Conservation (phyloP, 2,329 filamentous ascomycete species). For the Diaporthe amygdali region DNA sequence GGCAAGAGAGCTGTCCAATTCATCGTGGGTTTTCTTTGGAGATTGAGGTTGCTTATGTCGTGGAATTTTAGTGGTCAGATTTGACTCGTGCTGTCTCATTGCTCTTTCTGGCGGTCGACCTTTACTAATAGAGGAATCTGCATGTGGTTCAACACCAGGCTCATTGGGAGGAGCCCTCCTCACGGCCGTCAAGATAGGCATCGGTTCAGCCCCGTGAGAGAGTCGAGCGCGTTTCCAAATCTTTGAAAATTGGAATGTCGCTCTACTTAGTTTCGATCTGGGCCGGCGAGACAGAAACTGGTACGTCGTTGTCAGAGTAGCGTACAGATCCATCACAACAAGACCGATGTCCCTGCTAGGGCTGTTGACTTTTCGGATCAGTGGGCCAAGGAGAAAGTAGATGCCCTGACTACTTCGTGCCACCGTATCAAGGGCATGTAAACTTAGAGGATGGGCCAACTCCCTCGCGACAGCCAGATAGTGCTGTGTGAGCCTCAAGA, state of each 20-base stretch:
- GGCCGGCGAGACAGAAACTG: neutral
- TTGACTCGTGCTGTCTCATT: neutral
- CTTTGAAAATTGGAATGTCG: neutral
- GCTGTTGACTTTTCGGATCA: neutral
- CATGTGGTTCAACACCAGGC: neutral
- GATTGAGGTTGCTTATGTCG: neutral
- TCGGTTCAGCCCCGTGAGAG: neutral
- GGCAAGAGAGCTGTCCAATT: neutral
- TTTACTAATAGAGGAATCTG: neutral
- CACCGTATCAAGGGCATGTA: neutral
- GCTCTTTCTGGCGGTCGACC: neutral
- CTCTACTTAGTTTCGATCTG: neutral
- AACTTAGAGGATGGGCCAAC: neutral
- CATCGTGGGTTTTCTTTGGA: neutral
- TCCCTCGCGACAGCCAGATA: neutral
- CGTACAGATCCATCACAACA: neutral
- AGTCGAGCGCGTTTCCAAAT: neutral
- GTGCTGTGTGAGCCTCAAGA: neutral
- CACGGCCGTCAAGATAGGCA: neutral
- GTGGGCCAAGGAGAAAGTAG: neutral
- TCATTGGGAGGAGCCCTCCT: neutral
- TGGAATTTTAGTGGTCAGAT: neutral
- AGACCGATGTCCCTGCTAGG: neutral
- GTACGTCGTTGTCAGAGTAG: neutral
- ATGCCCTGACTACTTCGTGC: neutral